Percentiles rank a stretch among this genome's conserved stretches.
phyloP scores from a whole-genome alignment of 139 green algal genomes.

The Auxenochlorella protothecoides region DNA sequence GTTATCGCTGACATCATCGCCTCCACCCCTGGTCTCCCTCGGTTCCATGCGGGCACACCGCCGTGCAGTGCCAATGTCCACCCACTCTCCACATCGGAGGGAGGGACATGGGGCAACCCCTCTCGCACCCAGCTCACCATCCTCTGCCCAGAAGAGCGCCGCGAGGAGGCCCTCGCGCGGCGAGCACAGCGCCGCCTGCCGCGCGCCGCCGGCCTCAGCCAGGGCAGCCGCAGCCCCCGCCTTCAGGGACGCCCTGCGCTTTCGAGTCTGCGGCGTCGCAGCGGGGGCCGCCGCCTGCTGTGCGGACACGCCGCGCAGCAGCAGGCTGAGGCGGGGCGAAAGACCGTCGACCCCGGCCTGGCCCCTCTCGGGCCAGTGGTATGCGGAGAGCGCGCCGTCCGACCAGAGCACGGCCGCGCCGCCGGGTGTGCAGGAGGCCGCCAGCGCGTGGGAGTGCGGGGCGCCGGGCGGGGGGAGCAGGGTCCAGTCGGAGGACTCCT shows the following conservation, averaged over 20 bases:
- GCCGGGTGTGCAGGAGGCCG: background rate
- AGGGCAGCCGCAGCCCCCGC: no score
- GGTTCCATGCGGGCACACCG: background rate
- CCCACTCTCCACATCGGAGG: no score
- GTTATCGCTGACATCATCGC: constrained; percentile 8
- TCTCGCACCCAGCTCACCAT: background rate
- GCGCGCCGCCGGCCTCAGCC: background rate
- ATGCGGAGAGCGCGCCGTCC: constrained; percentile 8
- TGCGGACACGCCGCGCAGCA: background rate
- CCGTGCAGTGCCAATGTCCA: background rate
- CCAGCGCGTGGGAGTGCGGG: background rate
- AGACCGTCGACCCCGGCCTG: background rate
- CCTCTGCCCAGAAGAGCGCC: background rate
- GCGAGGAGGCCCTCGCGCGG: background rate
- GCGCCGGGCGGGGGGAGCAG: background rate
- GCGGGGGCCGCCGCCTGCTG: background rate
- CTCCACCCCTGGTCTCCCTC: background rate
- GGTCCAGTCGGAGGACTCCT: background rate
- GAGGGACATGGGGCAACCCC: no score
- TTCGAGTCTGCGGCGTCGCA: background rate
- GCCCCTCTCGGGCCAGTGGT: background rate
- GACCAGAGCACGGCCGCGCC: constrained; percentile 18
- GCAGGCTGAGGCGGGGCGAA: background rate
- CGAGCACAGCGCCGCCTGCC: background rate
- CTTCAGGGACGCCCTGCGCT: background rate